A percentile compares a stretch with the other conserved stretches of the same genome.
Conservation (phyloP, 2,329 filamentous ascomycete genomes). For the Beauveria rudraprayagi region DNA sequence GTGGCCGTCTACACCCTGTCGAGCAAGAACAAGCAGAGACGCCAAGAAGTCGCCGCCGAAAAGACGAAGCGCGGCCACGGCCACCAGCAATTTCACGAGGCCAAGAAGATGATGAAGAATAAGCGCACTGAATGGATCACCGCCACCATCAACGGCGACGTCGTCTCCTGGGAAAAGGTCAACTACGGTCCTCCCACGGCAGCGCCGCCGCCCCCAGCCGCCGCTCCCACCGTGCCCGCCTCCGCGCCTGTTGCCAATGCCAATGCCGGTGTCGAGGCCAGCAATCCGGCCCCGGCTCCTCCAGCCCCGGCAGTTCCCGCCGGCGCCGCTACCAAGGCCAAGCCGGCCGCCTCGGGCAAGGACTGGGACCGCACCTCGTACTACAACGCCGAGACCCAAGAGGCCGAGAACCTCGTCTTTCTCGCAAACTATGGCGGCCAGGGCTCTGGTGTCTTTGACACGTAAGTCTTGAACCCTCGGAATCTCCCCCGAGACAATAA, state of each 20-base stretch:
- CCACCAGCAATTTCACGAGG: conserved; percentile 44
- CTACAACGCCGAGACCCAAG: conserved; percentile 34
- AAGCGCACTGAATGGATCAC: conserved; percentile 46
- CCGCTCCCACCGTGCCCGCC: conserved; percentile 9
- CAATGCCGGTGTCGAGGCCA: not conserved
- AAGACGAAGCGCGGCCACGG: conserved; percentile 25
- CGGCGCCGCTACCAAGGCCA: not conserved
- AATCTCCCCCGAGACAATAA: not conserved
- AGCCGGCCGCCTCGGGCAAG: conserved; percentile 15
- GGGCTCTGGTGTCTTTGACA: conserved; percentile 35
- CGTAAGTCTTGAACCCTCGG: conserved; percentile 24
- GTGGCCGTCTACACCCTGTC: conserved; percentile 61
- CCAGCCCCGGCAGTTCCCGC: conserved; percentile 6
- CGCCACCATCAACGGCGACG: conserved; percentile 50
- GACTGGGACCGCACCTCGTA: conserved; percentile 36
- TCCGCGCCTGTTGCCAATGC: conserved; percentile 9
- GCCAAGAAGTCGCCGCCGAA: conserved; percentile 14
- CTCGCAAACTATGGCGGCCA: conserved; percentile 39
- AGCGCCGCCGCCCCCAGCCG: conserved; percentile 1
- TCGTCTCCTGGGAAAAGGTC: conserved; percentile 51
- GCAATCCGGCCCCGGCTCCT: conserved; percentile 11
- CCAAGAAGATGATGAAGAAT: conserved; percentile 28
- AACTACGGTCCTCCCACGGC: conserved; percentile 33
- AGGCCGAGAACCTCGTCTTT: conserved; percentile 38
- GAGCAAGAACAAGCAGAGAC: conserved; percentile 21